Conservation (phyloP, 2,329 filamentous ascomycete genomes). For the Pyricularia sp. region DNA sequence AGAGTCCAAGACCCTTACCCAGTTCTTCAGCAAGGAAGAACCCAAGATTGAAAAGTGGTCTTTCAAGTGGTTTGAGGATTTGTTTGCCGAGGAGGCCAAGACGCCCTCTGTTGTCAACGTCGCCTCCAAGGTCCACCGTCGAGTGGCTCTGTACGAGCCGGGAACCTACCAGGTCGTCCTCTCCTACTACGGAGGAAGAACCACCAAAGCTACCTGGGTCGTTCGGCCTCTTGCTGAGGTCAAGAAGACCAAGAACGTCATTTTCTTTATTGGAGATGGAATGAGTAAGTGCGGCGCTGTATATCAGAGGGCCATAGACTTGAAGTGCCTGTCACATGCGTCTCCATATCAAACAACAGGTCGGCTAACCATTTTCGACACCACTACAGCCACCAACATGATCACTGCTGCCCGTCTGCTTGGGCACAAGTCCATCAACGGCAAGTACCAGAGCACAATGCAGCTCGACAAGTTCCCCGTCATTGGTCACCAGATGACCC, state of each 20-base stretch:
- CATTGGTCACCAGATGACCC: slow-evolving; percentile 83
- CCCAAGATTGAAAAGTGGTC: slow-evolving; percentile 71
- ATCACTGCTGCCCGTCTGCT: slow-evolving; percentile 73
- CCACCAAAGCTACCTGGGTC: slow-evolving; percentile 62
- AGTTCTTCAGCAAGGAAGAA: slow-evolving; percentile 56
- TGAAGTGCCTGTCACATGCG: not conserved
- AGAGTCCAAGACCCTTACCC: slow-evolving; percentile 42
- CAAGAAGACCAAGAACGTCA: slow-evolving; percentile 75
- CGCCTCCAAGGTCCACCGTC: slow-evolving; percentile 68
- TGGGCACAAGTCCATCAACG: slow-evolving; percentile 74
- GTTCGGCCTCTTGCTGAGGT: slow-evolving; percentile 61
- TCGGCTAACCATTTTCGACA: not conserved
- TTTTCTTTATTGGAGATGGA: slow-evolving; percentile 72
- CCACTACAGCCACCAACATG: slow-evolving; percentile 53
- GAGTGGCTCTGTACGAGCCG: slow-evolving; percentile 66
- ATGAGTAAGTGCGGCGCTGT: slow-evolving; percentile 34
- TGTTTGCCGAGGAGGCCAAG: slow-evolving; percentile 65
- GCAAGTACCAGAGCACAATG: slow-evolving; percentile 69
- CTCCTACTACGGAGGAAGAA: slow-evolving; percentile 63
- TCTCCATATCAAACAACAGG: not conserved
- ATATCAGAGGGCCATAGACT: not conserved
- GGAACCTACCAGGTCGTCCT: slow-evolving; percentile 71
- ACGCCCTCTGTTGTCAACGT: slow-evolving; percentile 70
- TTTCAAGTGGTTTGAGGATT: slow-evolving; percentile 78
- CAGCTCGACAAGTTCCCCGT: slow-evolving; percentile 76